phyloP scores from a whole-genome alignment of 768 basidiomycete species.

The Hygrocybe punicea region DNA sequence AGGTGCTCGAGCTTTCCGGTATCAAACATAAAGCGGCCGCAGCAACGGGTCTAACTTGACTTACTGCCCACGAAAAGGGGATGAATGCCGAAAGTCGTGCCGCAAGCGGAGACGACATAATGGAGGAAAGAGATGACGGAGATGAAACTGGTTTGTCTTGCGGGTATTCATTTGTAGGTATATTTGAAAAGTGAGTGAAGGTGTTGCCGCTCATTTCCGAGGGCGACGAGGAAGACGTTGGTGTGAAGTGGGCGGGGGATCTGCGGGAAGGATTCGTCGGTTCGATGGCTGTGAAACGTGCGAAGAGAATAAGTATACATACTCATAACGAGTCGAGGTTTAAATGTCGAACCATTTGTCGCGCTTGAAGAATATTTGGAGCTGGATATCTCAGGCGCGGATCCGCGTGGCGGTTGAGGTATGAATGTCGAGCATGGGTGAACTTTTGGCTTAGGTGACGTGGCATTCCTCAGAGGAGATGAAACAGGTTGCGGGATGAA shows the following conservation, averaged over 20 bases:
- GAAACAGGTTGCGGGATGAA: constrained; percentile 60
- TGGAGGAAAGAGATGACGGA: constrained; percentile 43
- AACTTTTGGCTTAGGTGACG: constrained; percentile 31
- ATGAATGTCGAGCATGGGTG: constrained; percentile 41
- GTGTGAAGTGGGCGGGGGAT: constrained; percentile 33
- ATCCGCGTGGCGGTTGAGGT: constrained; percentile 43
- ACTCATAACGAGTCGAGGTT: constrained; percentile 52
- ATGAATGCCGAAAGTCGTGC: constrained; percentile 59
- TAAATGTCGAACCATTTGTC: constrained; percentile 62
- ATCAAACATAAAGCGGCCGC: constrained; percentile 9
- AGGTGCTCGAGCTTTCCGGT: not conserved
- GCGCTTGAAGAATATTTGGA: constrained; percentile 21
- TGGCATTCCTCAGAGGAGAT: constrained; percentile 34
- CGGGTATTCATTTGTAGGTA: constrained; percentile 19
- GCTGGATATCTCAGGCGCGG: constrained; percentile 33
- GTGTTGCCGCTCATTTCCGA: constrained; percentile 42
- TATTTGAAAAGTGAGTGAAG: constrained; percentile 24
- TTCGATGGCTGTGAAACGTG: constrained; percentile 35
- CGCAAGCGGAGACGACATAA: constrained; percentile 51
- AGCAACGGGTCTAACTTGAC: constrained; percentile 12
- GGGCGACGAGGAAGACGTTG: constrained; percentile 27
- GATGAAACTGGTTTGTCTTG: constrained; percentile 17
- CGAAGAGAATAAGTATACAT: constrained; percentile 54
- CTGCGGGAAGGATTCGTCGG: constrained; percentile 41
- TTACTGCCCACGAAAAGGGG: constrained; percentile 46